phyloP scores from a whole-genome alignment of 2,329 filamentous ascomycete genomes.

The Colletotrichum falcatum region DNA sequence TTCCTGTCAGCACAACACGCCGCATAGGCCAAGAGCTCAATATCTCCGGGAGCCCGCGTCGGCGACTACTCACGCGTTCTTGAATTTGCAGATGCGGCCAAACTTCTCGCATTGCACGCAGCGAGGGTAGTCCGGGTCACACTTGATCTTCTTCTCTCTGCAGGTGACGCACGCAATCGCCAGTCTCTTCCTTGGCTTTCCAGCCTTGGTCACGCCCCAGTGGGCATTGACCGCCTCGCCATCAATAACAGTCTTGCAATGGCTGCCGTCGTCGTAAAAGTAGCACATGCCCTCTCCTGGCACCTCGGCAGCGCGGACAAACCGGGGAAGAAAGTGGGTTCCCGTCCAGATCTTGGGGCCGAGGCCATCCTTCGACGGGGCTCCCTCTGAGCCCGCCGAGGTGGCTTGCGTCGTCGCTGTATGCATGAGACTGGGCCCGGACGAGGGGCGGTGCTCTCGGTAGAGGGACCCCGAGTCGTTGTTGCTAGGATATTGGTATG shows the following conservation, averaged over 20 bases:
- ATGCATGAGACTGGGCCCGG: slow-evolving; percentile 45
- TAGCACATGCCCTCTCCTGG: slow-evolving; percentile 85
- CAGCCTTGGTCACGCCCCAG: slow-evolving; percentile 94
- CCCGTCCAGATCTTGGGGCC: slow-evolving; percentile 79
- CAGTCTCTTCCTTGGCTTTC: slow-evolving; percentile 90
- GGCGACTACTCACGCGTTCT: slow-evolving; percentile 79
- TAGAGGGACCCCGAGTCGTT: slow-evolving; percentile 48
- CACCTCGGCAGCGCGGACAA: slow-evolving; percentile 73
- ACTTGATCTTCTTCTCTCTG: slow-evolving; percentile 98
- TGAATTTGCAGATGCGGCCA: slow-evolving; percentile 85
- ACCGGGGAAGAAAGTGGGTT: slow-evolving; percentile 74
- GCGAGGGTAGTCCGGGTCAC: slow-evolving; percentile 87
- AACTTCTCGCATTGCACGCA: slow-evolving; percentile 95
- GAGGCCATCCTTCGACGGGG: slow-evolving; percentile 68
- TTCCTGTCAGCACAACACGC: slow-evolving; percentile 41
- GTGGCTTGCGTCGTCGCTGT: slow-evolving; percentile 48
- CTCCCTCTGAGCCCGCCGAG: slow-evolving; percentile 54
- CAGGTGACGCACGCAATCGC: slow-evolving; percentile 95
- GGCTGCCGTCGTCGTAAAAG: slow-evolving; percentile 86
- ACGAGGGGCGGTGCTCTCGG: slow-evolving; percentile 45
- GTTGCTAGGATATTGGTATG: slow-evolving; percentile 52
- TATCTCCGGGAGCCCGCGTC: neutral
- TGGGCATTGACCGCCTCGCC: slow-evolving; percentile 89
- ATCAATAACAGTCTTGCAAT: slow-evolving; percentile 86
- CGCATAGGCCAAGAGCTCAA: neutral